phyloP scores from a whole-genome alignment of 345 rosid genomes.

The Syzygium oleosum region DNA sequence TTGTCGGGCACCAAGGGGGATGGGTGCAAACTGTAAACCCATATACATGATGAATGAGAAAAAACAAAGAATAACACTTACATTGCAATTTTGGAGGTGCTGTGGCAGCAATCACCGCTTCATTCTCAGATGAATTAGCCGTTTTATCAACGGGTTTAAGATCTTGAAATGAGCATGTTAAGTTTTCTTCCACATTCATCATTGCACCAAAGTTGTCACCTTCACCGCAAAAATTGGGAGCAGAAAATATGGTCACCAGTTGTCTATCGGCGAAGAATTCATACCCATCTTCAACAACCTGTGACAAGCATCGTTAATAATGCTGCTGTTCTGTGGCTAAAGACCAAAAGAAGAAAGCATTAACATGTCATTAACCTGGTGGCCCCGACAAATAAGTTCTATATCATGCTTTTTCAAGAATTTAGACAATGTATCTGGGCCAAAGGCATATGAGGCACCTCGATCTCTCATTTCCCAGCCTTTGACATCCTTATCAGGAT shows the following conservation, averaged over 20 bases:
- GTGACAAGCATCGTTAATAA: not conserved
- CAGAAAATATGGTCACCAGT: not conserved
- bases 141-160: not conserved
- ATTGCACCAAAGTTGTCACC: not conserved
- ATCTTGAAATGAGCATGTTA: not conserved
- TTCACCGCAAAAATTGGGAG: not conserved
- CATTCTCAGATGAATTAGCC: constrained; percentile 20
- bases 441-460: not conserved
- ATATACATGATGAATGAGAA: not conserved
- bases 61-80: not conserved
- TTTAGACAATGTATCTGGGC: not conserved
- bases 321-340: not conserved
- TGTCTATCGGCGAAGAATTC: not conserved
- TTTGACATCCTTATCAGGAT: not conserved
- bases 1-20: not conserved
- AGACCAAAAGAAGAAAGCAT: not conserved
- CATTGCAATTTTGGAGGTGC: not conserved
- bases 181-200: not conserved
- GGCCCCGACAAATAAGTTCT: not conserved
- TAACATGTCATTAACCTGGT: not conserved
- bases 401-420: not conserved
- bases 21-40: not conserved
- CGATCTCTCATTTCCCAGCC: not conserved
- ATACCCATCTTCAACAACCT: not conserved
- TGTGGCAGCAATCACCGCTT: not conserved